A percentile compares a stretch with the other conserved stretches of the same genome.
phyloP scores from a whole-genome alignment of 2,329 filamentous ascomycete species.

The Endocalyx cinctus region DNA sequence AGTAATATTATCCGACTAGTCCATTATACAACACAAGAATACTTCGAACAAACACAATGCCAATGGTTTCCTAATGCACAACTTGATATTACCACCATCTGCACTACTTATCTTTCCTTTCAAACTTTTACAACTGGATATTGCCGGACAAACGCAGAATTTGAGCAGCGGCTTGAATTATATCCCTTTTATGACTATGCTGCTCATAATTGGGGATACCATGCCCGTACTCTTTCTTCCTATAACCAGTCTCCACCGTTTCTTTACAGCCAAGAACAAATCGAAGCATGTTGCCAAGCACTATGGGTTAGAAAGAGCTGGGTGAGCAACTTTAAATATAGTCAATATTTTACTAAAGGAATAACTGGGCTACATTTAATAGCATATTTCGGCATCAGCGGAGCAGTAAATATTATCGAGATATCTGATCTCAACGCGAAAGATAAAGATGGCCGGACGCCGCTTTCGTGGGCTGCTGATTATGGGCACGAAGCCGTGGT shows the following conservation, averaged over 20 bases:
- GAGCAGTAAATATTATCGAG: background rate
- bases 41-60: conserved; percentile 27
- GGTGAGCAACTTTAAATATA: too few relatives aligned
- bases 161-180: background rate
- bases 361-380: background rate
- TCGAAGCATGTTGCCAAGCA: too few relatives aligned
- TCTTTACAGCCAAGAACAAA: too few relatives aligned
- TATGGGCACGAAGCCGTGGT: background rate
- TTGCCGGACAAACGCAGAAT: background rate
- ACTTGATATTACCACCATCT: background rate
- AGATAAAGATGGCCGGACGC: background rate
- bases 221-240: background rate
- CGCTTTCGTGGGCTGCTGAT: background rate
- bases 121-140: background rate
- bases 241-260: background rate
- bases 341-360: background rate
- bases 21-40: conserved; percentile 43
- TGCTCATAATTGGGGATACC: background rate
- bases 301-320: too few relatives aligned
- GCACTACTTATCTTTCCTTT: background rate
- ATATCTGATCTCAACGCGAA: background rate
- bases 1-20: conserved; percentile 35
- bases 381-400: background rate
- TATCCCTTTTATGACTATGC: background rate
- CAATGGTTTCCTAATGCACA: conserved; percentile 29